Conservation (phyloP, 2,329 filamentous ascomycete species). For the Alternaria sp. region DNA sequence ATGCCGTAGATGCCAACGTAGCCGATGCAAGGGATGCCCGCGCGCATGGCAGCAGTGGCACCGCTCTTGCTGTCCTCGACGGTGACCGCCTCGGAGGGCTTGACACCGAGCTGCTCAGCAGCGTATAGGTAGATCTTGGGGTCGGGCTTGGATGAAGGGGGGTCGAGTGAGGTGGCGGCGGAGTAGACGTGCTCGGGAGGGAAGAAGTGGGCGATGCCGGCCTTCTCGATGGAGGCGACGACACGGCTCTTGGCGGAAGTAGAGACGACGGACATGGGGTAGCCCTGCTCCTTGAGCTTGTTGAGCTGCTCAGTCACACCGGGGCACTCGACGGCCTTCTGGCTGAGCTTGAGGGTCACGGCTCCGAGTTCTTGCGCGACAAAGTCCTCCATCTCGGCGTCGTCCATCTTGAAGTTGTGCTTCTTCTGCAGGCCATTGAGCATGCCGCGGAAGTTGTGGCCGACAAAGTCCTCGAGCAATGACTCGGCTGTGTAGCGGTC, state of each 20-base stretch:
- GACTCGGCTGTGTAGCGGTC: constrained; percentile 77
- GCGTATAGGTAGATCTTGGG: constrained; percentile 86
- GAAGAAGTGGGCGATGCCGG: constrained; percentile 82
- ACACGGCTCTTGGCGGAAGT: constrained; percentile 81
- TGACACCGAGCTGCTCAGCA: constrained; percentile 74
- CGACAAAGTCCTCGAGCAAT: constrained; percentile 86
- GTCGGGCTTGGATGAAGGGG: constrained; percentile 88
- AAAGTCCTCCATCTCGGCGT: constrained; percentile 74
- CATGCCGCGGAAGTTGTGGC: constrained; percentile 95
- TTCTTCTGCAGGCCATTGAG: constrained; percentile 76
- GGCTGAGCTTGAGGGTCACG: constrained; percentile 80
- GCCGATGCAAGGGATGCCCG: constrained; percentile 79
- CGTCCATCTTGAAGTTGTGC: constrained; percentile 72
- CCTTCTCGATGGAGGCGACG: constrained; percentile 77
- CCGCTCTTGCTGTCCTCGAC: constrained; percentile 91
- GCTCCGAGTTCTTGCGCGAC: constrained; percentile 79
- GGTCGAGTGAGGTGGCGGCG: constrained; percentile 77
- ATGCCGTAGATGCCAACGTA: constrained; percentile 73
- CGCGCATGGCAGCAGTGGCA: constrained; percentile 75
- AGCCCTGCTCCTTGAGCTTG: constrained; percentile 68
- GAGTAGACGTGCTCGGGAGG: constrained; percentile 76
- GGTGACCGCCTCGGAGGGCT: constrained; percentile 74
- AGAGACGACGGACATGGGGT: constrained; percentile 79
- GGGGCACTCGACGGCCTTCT: constrained; percentile 69
- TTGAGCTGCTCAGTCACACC: constrained; percentile 73